Percentiles rank a stretch among this genome's conserved stretches.
Evolutionary conservation across 2,329 filamentous ascomycete species (phyloP).

Genomic region (Penicillium sp.): DNA sequence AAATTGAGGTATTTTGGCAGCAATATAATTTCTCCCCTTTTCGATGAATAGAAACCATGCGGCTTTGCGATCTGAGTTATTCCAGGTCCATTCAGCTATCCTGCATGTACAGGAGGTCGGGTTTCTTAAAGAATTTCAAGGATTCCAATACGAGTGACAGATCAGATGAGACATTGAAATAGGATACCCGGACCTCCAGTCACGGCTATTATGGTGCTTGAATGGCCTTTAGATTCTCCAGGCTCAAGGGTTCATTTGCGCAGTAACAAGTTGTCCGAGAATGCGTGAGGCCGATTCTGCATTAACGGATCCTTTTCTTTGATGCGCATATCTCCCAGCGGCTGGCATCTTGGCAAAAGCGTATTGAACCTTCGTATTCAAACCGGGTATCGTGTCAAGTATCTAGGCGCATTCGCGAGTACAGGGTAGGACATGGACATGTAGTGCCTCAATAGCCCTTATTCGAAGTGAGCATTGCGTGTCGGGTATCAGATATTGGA

Average conservation of each 20-base stretch:
- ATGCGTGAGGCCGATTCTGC: background rate
- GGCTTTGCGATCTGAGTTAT: background rate
- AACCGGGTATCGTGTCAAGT: background rate
- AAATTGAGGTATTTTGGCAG: background rate
- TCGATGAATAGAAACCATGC: background rate
- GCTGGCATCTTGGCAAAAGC: background rate
- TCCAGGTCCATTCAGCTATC: background rate
- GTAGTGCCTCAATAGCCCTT: background rate
- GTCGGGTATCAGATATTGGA: background rate
- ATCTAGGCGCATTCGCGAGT: background rate
- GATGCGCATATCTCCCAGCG: background rate
- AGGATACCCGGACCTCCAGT: background rate
- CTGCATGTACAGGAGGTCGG: background rate
- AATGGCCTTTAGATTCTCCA: background rate
- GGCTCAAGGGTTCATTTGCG: background rate
- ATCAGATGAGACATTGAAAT: background rate
- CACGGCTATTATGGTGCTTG: background rate
- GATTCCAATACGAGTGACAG: background rate
- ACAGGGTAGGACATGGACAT: background rate
- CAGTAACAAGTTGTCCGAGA: background rate
- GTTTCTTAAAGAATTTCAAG: background rate
- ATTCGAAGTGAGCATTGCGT: background rate
- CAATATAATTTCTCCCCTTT: background rate
- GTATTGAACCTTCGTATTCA: background rate
- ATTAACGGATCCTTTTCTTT: background rate